Conservation (phyloP, 2,329 filamentous ascomycete species). For the Verticillium klebahnii region DNA sequence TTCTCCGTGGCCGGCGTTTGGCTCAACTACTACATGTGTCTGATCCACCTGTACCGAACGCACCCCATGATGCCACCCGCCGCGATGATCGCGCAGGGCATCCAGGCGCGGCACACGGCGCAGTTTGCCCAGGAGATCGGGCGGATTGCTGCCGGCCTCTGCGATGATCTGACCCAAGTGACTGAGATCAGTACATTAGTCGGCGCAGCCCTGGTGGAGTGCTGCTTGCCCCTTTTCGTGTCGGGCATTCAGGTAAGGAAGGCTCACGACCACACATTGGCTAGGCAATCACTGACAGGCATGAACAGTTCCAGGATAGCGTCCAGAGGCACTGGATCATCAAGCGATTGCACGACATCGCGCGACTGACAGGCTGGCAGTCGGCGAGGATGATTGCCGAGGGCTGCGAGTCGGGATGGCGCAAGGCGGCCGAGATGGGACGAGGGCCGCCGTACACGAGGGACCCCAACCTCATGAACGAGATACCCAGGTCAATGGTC, state of each 20-base stretch:
- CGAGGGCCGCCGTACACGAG: slow-evolving; percentile 70
- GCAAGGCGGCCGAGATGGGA: slow-evolving; percentile 66
- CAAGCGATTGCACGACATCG: slow-evolving; percentile 67
- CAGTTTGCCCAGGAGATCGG: slow-evolving; percentile 71
- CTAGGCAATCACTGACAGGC: background rate
- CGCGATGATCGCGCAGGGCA: slow-evolving; percentile 78
- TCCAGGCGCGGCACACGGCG: slow-evolving; percentile 69
- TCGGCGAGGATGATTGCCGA: slow-evolving; percentile 75
- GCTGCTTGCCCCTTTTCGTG: slow-evolving; percentile 79
- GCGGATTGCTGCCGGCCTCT: slow-evolving; percentile 70
- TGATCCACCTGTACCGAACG: slow-evolving; percentile 75
- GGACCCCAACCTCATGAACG: slow-evolving; percentile 30
- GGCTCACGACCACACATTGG: background rate
- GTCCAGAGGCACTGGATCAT: slow-evolving; percentile 76
- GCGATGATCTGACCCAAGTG: slow-evolving; percentile 47
- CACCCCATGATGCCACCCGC: slow-evolving; percentile 91
- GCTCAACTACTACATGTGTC: slow-evolving; percentile 80
- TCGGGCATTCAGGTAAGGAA: slow-evolving; percentile 65
- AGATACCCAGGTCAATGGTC: slow-evolving; percentile 39
- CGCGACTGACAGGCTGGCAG: slow-evolving; percentile 81
- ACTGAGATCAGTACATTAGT: slow-evolving; percentile 68
- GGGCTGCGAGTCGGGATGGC: slow-evolving; percentile 83
- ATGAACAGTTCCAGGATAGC: slow-evolving; percentile 59
- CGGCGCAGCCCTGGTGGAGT: slow-evolving; percentile 78
- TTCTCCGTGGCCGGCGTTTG: slow-evolving; percentile 85